Conservation (phyloP, 352 stramenopile genomes). For the Phytophthora constricta region DNA sequence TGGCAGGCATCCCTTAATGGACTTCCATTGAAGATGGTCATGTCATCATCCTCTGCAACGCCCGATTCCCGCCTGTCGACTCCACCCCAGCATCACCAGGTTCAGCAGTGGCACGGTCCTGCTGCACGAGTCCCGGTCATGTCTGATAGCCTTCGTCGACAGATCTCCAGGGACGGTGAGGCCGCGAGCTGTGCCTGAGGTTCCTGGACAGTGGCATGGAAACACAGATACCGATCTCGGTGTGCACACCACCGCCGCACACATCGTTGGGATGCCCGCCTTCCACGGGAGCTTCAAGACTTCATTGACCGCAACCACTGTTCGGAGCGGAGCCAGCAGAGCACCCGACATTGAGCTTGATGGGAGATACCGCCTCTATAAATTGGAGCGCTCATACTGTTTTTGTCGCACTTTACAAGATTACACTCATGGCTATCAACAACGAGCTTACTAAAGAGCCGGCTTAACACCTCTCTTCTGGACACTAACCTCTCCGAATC, state of each 20-base stretch:
- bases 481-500: constrained; percentile 1
- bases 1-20: constrained; percentile 1
- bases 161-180: not conserved
- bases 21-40: not conserved
- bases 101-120: no score
- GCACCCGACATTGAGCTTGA: not conserved
- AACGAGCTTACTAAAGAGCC: not conserved
- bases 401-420: constrained; percentile 5
- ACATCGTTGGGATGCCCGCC: not conserved
- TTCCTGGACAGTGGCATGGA: not conserved
- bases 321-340: not conserved
- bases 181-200: not conserved
- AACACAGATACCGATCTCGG: not conserved
- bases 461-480: not conserved
- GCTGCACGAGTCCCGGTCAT: not conserved
- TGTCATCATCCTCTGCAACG: not conserved
- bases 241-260: not conserved
- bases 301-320: not conserved
- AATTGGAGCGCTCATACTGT: not conserved
- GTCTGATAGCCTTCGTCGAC: not conserved
- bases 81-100: not conserved
- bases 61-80: not conserved
- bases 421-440: constrained; percentile 7
- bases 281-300: constrained; percentile 2
- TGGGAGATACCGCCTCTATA: no score